These are phyloP conservation scores for Penicillium silybi DNA, from an alignment of 495 filamentous ascomycete genomes.

Conservation along the genomic window DNA sequence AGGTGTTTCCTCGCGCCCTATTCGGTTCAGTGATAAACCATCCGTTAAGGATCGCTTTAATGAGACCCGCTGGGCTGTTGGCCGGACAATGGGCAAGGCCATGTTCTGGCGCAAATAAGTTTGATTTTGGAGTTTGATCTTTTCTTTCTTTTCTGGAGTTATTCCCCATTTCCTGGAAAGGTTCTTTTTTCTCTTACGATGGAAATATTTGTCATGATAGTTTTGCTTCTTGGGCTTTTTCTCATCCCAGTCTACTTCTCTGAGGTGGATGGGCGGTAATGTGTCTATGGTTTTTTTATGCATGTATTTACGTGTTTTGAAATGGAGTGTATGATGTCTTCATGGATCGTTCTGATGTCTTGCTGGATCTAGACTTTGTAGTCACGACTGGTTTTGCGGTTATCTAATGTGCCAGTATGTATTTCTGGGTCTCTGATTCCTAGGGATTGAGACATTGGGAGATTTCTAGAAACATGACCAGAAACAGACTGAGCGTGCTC, in stretches of 20 bases:
- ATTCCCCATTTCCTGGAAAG: not conserved
- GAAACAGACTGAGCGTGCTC: too few relatives aligned
- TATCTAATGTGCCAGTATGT: too few relatives aligned
- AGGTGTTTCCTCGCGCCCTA: conserved; percentile 16
- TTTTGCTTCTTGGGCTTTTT: not conserved
- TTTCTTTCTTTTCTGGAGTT: not conserved
- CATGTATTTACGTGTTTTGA: not conserved
- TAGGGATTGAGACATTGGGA: too few relatives aligned
- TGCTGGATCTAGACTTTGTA: too few relatives aligned
- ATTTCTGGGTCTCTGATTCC: too few relatives aligned
- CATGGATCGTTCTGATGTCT: not conserved
- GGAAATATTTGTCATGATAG: conserved; percentile 15
- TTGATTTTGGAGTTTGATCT: conserved; percentile 7
- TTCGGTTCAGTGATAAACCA: conserved; percentile 33
- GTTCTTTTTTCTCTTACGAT: conserved; percentile 11
- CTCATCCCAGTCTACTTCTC: not conserved
- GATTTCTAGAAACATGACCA: too few relatives aligned
- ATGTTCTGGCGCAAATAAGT: conserved; percentile 46
- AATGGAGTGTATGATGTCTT: not conserved
- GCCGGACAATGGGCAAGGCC: conserved; percentile 32
- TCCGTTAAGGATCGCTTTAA: conserved; percentile 35
- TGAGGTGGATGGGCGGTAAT: not conserved
- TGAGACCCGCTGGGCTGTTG: conserved; percentile 36
- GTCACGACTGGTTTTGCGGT: too few relatives aligned
- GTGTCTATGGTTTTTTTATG: not conserved